Evolutionary conservation across 1,284 basidiomycete species (phyloP).

Genomic region (Rhodotorula sp.): DNA sequence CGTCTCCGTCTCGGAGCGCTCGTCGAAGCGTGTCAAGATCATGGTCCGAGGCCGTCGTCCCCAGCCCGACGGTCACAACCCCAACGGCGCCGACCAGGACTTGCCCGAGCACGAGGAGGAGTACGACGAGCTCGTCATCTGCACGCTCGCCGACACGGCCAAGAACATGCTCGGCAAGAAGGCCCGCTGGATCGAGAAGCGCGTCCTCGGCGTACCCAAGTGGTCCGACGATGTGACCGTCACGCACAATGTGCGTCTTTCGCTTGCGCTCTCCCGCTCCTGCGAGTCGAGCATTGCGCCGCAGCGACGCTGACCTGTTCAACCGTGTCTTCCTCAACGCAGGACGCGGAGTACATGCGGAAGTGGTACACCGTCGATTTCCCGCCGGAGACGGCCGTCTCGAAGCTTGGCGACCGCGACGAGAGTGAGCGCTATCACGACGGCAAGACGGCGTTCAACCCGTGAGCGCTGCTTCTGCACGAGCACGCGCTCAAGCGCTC

Average conservation of each 20-base stretch:
- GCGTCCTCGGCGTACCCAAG: conserved; percentile 58
- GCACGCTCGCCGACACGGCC: conserved; percentile 62
- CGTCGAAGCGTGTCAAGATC: conserved; percentile 48
- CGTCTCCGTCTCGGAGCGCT: conserved; percentile 46
- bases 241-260: conserved; percentile 57
- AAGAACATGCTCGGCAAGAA: conserved; percentile 60
- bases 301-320: too few relatives aligned
- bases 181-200: conserved; percentile 62
- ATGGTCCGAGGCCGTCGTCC: conserved; percentile 47
- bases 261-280: background rate
- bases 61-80: conserved; percentile 51
- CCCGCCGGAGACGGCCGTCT: conserved; percentile 51
- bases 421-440: conserved; percentile 53
- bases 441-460: conserved; percentile 58
- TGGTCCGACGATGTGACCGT: conserved; percentile 60
- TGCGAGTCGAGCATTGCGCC: too few relatives aligned
- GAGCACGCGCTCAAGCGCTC: background rate
- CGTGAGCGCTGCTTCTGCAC: conserved; percentile 40
- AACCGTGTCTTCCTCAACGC: background rate
- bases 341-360: conserved; percentile 40
- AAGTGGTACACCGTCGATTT: conserved; percentile 58
- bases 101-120: conserved; percentile 52
- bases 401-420: conserved; percentile 51
- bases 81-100: conserved; percentile 44
- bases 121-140: conserved; percentile 66